phyloP scores from a whole-genome alignment of 75 land plant species.

The Azolla pinnata region DNA sequence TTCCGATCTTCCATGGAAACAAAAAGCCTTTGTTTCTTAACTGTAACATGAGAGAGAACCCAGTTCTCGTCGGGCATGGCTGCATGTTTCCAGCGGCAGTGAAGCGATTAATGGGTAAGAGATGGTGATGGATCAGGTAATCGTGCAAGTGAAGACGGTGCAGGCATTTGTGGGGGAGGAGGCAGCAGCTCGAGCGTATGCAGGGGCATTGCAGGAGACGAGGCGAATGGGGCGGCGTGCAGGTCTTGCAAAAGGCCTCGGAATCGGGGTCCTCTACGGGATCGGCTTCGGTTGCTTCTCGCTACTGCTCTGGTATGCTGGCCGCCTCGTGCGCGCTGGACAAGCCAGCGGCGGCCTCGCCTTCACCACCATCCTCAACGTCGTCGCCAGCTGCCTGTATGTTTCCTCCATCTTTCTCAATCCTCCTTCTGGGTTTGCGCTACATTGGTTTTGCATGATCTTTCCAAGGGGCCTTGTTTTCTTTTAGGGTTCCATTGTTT shows the following conservation, averaged over 20 bases:
- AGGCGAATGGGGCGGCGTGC: too few relatives aligned
- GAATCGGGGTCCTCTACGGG: conserved; percentile 69
- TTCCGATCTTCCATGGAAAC: too few relatives aligned
- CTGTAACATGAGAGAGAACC: background rate
- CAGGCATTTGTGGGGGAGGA: background rate
- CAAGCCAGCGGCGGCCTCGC: conserved; percentile 85
- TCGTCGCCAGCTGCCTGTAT: conserved; percentile 90
- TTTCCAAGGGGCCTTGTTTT: too few relatives aligned
- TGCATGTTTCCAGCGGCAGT: background rate
- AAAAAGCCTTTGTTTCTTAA: background rate
- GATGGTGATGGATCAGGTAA: too few relatives aligned
- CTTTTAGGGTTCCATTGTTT: too few relatives aligned
- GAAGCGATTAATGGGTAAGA: background rate
- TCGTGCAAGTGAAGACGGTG: too few relatives aligned
- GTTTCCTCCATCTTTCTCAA: conserved; percentile 9
- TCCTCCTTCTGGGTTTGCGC: too few relatives aligned
- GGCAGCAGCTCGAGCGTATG: background rate
- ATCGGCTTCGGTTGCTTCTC: conserved; percentile 79
- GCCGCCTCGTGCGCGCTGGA: conserved; percentile 54
- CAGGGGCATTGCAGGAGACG: background rate
- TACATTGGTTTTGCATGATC: too few relatives aligned
- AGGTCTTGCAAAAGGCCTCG: too few relatives aligned
- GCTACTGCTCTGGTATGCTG: conserved; percentile 82
- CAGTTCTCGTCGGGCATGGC: background rate
- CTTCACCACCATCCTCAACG: conserved; percentile 98